Evolutionary conservation across 2,329 filamentous ascomycete genomes (phyloP).

Genomic region (Exutisphaerella laricina): DNA sequence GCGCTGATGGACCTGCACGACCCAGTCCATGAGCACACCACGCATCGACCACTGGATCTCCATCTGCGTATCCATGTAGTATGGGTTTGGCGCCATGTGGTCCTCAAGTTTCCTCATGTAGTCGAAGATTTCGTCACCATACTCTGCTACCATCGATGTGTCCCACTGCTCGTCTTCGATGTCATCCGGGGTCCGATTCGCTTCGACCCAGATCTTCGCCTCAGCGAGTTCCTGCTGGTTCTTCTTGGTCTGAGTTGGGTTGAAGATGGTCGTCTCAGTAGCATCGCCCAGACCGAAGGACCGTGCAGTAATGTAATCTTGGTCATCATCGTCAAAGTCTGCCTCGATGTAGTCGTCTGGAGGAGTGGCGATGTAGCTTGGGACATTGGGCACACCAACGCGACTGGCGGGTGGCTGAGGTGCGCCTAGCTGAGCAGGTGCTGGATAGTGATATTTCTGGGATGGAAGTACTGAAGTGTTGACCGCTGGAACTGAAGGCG

Average conservation of each 20-base stretch:
- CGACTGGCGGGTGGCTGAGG: neutral
- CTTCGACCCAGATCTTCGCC: constrained; percentile 61
- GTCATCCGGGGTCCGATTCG: constrained; percentile 63
- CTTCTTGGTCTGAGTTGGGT: constrained; percentile 57
- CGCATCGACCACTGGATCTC: constrained; percentile 99
- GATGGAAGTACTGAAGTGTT: constrained; percentile 3
- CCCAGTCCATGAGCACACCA: constrained; percentile 93
- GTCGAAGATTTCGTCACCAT: constrained; percentile 88
- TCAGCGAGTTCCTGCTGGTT: constrained; percentile 66
- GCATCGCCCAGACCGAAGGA: constrained; percentile 70
- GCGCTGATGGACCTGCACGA: constrained; percentile 89
- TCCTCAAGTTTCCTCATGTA: constrained; percentile 89
- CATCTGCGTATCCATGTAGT: constrained; percentile 93
- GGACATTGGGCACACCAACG: neutral
- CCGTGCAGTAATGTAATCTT: constrained; percentile 67
- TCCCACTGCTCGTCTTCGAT: constrained; percentile 87
- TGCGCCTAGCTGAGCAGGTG: neutral
- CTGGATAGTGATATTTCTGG: neutral
- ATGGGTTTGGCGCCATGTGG: constrained; percentile 75
- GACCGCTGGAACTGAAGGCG: neutral
- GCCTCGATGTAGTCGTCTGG: constrained; percentile 46
- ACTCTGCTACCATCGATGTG: constrained; percentile 96
- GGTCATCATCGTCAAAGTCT: constrained; percentile 68
- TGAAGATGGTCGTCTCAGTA: constrained; percentile 62
- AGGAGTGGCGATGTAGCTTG: constrained; percentile 13